These are phyloP conservation scores for Ganoderma meredithae DNA, from an alignment of 1,284 basidiomycete genomes.

Conservation along the genomic window DNA sequence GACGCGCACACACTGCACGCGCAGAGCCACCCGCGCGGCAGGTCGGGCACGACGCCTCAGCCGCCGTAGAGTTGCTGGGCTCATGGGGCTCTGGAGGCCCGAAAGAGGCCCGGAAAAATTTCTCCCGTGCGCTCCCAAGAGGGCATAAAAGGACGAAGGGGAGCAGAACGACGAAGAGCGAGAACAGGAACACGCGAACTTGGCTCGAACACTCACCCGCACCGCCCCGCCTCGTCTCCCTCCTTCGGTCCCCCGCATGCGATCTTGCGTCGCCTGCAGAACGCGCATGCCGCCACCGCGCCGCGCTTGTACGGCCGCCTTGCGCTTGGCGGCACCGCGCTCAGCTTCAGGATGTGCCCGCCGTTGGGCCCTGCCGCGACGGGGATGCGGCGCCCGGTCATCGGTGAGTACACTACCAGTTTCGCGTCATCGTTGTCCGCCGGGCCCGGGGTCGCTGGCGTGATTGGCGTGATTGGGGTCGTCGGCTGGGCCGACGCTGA, in stretches of 20 bases:
- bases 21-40: slow-evolving; percentile 3
- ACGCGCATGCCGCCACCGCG: slow-evolving; percentile 44
- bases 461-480: neutral
- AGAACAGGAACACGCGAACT: neutral
- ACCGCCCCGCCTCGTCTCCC: slow-evolving; percentile 39
- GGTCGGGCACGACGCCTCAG: neutral
- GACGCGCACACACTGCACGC: neutral
- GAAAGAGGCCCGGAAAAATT: neutral
- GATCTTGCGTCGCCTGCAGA: slow-evolving; percentile 52
- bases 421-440: neutral
- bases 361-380: slow-evolving; percentile 17
- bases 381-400: slow-evolving; percentile 27
- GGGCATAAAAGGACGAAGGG: slow-evolving; percentile 7
- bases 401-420: slow-evolving; percentile 31
- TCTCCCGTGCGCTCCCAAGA: slow-evolving; percentile 2
- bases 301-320: slow-evolving; percentile 21
- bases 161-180: neutral
- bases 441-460: slow-evolving; percentile 5
- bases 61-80: slow-evolving; percentile 6
- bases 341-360: slow-evolving; percentile 9
- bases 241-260: slow-evolving; percentile 47
- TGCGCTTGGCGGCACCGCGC: slow-evolving; percentile 3
- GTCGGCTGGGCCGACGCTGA: neutral
- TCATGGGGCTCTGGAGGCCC: no score
- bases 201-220: slow-evolving; percentile 42